Conservation (phyloP, 2,329 filamentous ascomycete genomes). For the Acrocalymma vagum region DNA sequence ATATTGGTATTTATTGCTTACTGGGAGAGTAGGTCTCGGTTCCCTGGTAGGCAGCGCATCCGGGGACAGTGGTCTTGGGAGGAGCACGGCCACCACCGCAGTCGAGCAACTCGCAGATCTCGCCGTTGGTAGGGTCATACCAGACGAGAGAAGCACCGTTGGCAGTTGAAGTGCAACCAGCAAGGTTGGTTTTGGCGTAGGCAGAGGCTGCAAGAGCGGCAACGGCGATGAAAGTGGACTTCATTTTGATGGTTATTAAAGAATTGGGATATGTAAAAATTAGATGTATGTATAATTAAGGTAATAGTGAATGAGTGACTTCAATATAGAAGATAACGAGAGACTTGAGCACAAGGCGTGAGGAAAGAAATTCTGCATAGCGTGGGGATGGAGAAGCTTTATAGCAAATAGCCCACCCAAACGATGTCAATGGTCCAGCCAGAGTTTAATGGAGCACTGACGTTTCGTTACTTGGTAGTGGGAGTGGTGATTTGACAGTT, state of each 20-base stretch:
- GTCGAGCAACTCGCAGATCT: slow-evolving; percentile 71
- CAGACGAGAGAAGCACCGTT: slow-evolving; percentile 61
- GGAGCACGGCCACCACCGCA: slow-evolving; percentile 73
- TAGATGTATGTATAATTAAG: neutral
- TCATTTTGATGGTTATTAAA: slow-evolving; percentile 14
- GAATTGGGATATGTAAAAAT: slow-evolving; percentile 1
- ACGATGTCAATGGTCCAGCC: too few relatives aligned
- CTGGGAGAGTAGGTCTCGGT: slow-evolving; percentile 63
- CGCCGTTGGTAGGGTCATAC: slow-evolving; percentile 70
- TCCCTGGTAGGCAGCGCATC: slow-evolving; percentile 65
- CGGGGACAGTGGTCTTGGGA: slow-evolving; percentile 69
- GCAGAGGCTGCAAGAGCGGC: slow-evolving; percentile 37
- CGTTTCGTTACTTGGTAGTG: too few relatives aligned
- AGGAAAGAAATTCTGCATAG: too few relatives aligned
- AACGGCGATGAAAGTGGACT: slow-evolving; percentile 29
- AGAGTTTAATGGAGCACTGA: too few relatives aligned
- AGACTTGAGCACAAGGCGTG: too few relatives aligned
- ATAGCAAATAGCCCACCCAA: too few relatives aligned
- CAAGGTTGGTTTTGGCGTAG: slow-evolving; percentile 48
- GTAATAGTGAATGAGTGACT: neutral
- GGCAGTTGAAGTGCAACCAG: slow-evolving; percentile 54
- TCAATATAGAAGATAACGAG: too few relatives aligned
- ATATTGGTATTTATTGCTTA: slow-evolving; percentile 10
- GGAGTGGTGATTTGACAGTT: too few relatives aligned
- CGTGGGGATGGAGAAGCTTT: too few relatives aligned